Conservation (phyloP, 305 asterid species). For the Stenogyne calaminthoides region DNA sequence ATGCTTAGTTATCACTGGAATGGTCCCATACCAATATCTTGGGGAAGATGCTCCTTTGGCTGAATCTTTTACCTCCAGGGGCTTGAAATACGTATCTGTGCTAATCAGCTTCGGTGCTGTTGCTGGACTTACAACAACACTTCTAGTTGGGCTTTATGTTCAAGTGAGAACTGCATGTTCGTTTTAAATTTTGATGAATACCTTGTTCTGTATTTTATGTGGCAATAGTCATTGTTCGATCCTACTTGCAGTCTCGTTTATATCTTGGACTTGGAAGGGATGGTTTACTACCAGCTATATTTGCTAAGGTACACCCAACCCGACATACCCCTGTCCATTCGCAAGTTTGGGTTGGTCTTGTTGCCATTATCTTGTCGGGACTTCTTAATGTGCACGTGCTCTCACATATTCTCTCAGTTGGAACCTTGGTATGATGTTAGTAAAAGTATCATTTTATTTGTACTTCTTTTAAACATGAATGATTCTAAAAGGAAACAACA, state of each 20-base stretch:
- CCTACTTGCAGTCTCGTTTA: constrained; percentile 66
- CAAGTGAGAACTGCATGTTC: constrained; percentile 51
- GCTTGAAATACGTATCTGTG: constrained; percentile 42
- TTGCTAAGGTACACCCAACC: constrained; percentile 73
- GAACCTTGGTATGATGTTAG: constrained; percentile 56
- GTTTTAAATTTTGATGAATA: not conserved
- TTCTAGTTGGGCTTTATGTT: constrained; percentile 91
- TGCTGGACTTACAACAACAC: constrained; percentile 76
- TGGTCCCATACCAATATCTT: constrained; percentile 79
- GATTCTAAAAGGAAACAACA: not conserved
- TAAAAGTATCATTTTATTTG: constrained; percentile 13
- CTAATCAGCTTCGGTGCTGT: constrained; percentile 54
- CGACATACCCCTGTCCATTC: constrained; percentile 90
- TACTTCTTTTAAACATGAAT: not conserved
- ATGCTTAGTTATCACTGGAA: constrained; percentile 88
- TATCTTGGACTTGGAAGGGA: constrained; percentile 99
- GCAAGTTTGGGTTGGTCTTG: constrained; percentile 89
- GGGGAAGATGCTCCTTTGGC: constrained; percentile 93
- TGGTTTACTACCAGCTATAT: constrained; percentile 80
- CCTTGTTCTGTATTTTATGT: not conserved
- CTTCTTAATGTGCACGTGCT: constrained; percentile 57
- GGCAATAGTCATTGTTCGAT: constrained; percentile 23
- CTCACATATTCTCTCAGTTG: constrained; percentile 71
- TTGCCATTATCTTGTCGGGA: constrained; percentile 74
- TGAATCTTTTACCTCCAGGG: constrained; percentile 66